These are phyloP conservation scores for Fraxinus nigra DNA, from an alignment of 305 asterid genomes.

Conservation along the genomic window DNA sequence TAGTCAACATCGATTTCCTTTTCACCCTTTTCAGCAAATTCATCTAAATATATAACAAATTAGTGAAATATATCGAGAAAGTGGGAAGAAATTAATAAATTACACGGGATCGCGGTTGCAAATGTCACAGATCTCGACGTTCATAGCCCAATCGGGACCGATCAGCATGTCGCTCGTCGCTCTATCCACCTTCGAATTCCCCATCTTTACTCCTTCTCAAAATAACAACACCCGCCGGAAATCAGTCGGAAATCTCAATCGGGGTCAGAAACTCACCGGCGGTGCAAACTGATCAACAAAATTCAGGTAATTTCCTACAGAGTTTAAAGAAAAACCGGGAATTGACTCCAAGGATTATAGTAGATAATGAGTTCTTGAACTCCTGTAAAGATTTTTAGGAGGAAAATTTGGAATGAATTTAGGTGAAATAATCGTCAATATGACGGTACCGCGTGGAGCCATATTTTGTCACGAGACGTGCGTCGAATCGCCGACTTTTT, in stretches of 20 bases:
- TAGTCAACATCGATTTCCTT: neutral
- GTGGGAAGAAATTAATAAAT: conserved; percentile 13
- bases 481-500: conserved; percentile 9
- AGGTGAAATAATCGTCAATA: neutral
- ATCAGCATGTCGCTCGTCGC: conserved; percentile 74
- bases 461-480: conserved; percentile 4
- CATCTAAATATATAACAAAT: neutral
- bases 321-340: neutral
- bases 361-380: neutral
- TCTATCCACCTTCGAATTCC: conserved; percentile 68
- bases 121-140: conserved; percentile 68
- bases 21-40: neutral
- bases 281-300: neutral
- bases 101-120: conserved; percentile 74
- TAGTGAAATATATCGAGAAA: neutral
- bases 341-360: neutral
- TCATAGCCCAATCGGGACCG: conserved; percentile 89
- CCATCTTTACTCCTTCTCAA: conserved; percentile 38
- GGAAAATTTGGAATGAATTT: neutral
- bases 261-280: conserved; percentile 6
- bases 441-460: neutral
- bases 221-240: conserved; percentile 7
- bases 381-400: neutral
- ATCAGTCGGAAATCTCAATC: conserved; percentile 17
- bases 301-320: neutral